These are phyloP conservation scores for Pythium coloratum DNA, from an alignment of 352 stramenopile genomes.

Conservation along the genomic window DNA sequence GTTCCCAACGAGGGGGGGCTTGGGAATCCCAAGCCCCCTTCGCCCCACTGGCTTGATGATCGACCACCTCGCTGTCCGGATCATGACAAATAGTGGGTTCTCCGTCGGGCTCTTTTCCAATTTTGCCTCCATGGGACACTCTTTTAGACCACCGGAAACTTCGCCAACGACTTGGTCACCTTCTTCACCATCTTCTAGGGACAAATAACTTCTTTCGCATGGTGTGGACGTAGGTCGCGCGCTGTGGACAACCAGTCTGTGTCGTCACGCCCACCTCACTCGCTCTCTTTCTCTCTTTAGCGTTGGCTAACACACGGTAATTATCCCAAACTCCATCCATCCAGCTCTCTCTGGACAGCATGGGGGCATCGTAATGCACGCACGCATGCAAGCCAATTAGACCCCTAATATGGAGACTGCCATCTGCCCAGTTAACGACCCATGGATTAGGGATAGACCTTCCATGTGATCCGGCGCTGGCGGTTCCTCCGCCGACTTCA, in stretches of 20 bases:
- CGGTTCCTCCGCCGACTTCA: conserved; percentile 2
- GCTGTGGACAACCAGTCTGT: not conserved
- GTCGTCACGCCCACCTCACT: not conserved
- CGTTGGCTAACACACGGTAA: not conserved
- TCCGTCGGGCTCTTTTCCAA: no score
- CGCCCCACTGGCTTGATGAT: no score
- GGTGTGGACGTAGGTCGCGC: not conserved
- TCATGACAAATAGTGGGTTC: no score
- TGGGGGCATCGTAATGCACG: not conserved
- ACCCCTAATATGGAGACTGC: not conserved
- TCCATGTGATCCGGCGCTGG: not conserved
- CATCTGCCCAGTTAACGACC: conserved; percentile 4
- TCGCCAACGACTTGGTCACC: no score
- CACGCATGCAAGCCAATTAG: not conserved
- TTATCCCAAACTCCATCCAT: not conserved
- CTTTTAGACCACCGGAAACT: no score
- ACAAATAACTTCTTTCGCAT: not conserved
- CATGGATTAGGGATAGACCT: conserved; percentile 1
- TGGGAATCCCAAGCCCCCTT: no score
- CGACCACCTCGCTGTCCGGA: no score
- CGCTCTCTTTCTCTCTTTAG: not conserved
- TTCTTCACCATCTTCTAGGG: no score
- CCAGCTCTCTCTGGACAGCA: conserved; percentile 1
- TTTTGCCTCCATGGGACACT: no score
- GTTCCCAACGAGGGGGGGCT: no score